These are phyloP conservation scores for Candida loeiensis DNA, from an alignment of 805 yeast genomes.

Conservation along the genomic window DNA sequence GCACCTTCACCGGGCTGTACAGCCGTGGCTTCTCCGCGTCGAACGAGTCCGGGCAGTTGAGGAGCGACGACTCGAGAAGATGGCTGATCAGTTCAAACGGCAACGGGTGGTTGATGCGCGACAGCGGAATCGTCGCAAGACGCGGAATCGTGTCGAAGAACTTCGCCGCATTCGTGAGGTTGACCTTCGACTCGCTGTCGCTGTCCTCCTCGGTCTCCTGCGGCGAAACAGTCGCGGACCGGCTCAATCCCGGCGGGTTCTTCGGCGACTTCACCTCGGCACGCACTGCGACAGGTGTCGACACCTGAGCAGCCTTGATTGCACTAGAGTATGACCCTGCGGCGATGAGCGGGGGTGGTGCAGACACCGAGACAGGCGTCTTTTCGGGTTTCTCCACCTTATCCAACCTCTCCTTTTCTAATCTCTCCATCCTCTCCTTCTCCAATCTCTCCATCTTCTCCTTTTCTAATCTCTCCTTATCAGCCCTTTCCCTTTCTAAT, in stretches of 20 bases:
- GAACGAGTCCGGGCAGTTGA: slow-evolving; percentile 90
- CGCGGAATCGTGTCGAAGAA: slow-evolving; percentile 23
- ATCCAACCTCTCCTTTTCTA: neutral
- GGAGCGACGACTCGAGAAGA: slow-evolving; percentile 69
- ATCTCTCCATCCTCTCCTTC: neutral
- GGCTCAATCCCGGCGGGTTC: slow-evolving; percentile 8
- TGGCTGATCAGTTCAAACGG: slow-evolving; percentile 51
- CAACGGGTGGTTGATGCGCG: slow-evolving; percentile 49
- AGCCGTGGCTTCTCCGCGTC: slow-evolving; percentile 83
- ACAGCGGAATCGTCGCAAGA: slow-evolving; percentile 30
- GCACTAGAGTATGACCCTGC: slow-evolving; percentile 23
- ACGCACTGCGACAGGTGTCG: slow-evolving; percentile 14
- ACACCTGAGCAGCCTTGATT: slow-evolving; percentile 19
- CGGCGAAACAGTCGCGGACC: slow-evolving; percentile 8
- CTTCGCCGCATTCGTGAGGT: slow-evolving; percentile 8
- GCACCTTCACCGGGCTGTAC: slow-evolving; percentile 76
- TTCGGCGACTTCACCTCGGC: slow-evolving; percentile 11
- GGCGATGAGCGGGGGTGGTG: slow-evolving; percentile 19
- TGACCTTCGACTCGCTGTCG: slow-evolving; percentile 3
- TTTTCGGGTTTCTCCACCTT: neutral
- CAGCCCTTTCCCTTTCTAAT: neutral
- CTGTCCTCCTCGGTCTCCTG: slow-evolving; percentile 10
- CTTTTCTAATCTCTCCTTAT: neutral
- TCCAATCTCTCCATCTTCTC: neutral
- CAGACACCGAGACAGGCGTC: slow-evolving; percentile 16